Conservation (phyloP, 2,329 filamentous ascomycete genomes). For the Penicillium sp. region DNA sequence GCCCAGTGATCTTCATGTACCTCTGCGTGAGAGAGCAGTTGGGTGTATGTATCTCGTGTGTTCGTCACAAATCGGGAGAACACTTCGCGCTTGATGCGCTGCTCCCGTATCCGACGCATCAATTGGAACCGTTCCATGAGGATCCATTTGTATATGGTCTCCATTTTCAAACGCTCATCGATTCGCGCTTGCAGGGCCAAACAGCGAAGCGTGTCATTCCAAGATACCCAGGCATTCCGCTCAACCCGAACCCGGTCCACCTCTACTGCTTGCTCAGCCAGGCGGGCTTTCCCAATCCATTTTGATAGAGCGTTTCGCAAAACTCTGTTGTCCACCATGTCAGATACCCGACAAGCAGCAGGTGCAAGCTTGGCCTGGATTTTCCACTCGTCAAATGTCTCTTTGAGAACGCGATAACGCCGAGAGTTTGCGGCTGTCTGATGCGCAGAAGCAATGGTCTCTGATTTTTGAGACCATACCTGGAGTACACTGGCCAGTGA, state of each 20-base stretch:
- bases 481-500: slow-evolving; percentile 34
- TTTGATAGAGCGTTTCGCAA: slow-evolving; percentile 49
- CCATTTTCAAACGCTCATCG: slow-evolving; percentile 57
- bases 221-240: slow-evolving; percentile 60
- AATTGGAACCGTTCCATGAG: slow-evolving; percentile 51
- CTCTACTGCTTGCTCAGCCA: slow-evolving; percentile 51
- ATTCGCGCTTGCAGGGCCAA: slow-evolving; percentile 55
- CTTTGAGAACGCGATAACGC: slow-evolving; percentile 39
- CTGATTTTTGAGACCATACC: slow-evolving; percentile 38
- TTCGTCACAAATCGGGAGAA: slow-evolving; percentile 45
- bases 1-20: slow-evolving; percentile 36
- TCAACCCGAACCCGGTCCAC: slow-evolving; percentile 57
- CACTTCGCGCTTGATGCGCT: slow-evolving; percentile 41
- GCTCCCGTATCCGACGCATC: slow-evolving; percentile 43
- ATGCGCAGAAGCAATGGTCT: slow-evolving; percentile 30
- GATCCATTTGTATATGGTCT: slow-evolving; percentile 64
- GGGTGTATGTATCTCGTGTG: slow-evolving; percentile 40
- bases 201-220: slow-evolving; percentile 63
- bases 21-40: slow-evolving; percentile 41
- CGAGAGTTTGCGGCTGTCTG: slow-evolving; percentile 35
- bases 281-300: slow-evolving; percentile 53
- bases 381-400: slow-evolving; percentile 46
- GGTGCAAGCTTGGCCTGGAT: slow-evolving; percentile 47
- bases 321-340: slow-evolving; percentile 49
- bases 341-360: slow-evolving; percentile 44